Evolutionary conservation across 495 filamentous ascomycete species (phyloP), one percentile per base, ranked within the genome.

Genomic region (Penicillium canariense): DNA sequence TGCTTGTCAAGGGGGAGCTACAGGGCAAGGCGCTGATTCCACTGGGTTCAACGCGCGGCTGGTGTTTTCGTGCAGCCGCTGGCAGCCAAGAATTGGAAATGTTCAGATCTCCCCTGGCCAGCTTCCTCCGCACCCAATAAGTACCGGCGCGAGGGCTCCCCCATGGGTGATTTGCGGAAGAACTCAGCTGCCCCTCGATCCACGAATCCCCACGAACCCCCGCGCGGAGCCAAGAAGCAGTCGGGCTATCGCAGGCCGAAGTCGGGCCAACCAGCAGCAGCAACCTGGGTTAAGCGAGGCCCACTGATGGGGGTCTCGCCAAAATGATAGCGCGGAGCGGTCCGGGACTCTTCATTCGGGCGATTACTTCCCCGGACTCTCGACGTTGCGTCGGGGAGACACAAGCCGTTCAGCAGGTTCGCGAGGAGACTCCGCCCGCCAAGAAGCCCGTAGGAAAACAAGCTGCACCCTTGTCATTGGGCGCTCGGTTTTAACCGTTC

Each of bases 351-450:
- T 5, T 31, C 26, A 26, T 25, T 60, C 61, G 61, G 61, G 40
- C 1, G 55, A 63, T 54, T 52, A 32, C 43, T 57, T 57, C 61
- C 61, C 61, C 58, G 61, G 58, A 58, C 46, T 63, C 40, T 43
- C 22, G 31, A 34, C 17, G 11, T n/a, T 18, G 44, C 54, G 45
- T 52, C 56, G 43, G 43, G 43, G 43, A 12, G 15, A 20, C 18
- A 12, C 3, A 20, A 40, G 20, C 18, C 15, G 22, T 11, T 39
- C 2, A 17, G n/a, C n/a, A n/a, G n/a, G n/a, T n/a, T n/a, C n/a
- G n/a, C n/a, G 0, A 20, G 36, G 6, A 6, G 18, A 40, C 42
- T 56, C 44, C 46, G 39, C 58, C 20, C 28, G 52, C 56, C 60
- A 59, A 60, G 58, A 52, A 52, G 38, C 5, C 45, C 48, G 40